These are phyloP conservation scores for Boletus subparvulus DNA, from an alignment of 768 basidiomycete species.

Conservation along the genomic window DNA sequence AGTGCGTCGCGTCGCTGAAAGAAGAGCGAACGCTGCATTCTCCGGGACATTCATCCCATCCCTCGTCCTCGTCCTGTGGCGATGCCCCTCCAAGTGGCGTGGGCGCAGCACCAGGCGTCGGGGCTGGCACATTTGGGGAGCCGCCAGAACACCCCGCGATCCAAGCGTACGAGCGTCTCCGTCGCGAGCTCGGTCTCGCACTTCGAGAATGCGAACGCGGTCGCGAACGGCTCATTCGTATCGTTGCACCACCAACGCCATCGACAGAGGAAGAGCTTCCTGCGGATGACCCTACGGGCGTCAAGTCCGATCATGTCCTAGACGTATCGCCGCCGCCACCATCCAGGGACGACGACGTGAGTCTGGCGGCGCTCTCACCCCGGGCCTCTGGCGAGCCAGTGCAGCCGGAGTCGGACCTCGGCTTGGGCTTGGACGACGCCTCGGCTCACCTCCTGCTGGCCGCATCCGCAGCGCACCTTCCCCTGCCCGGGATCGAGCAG, in stretches of 20 bases:
- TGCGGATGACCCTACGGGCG: neutral
- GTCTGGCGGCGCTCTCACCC: slow-evolving; percentile 11
- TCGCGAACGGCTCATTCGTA: slow-evolving; percentile 57
- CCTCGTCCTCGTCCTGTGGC: slow-evolving; percentile 19
- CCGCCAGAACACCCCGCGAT: slow-evolving; percentile 49
- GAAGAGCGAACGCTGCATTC: slow-evolving; percentile 30
- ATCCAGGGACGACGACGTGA: neutral
- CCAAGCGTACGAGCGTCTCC: slow-evolving; percentile 70
- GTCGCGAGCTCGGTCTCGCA: slow-evolving; percentile 74
- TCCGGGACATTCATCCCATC: slow-evolving; percentile 21
- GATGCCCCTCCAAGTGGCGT: neutral
- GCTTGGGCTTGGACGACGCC: slow-evolving; percentile 47
- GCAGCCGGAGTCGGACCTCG: neutral
- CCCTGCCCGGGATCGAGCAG: slow-evolving; percentile 70
- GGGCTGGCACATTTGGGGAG: neutral
- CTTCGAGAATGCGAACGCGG: slow-evolving; percentile 83
- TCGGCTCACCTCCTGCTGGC: slow-evolving; percentile 53
- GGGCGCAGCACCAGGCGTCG: neutral
- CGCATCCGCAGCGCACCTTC: slow-evolving; percentile 53
- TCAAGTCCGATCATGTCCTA: neutral
- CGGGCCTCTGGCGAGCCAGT: slow-evolving; percentile 25
- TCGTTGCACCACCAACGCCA: slow-evolving; percentile 47
- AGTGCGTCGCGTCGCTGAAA: slow-evolving; percentile 59
- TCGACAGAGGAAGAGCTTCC: slow-evolving; percentile 38
- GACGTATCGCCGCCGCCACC: neutral